Percentiles rank a stretch among this genome's conserved stretches.
These are phyloP conservation scores for Penicillium tannophilum DNA, from an alignment of 495 filamentous ascomycete species.

Conservation along the genomic window DNA sequence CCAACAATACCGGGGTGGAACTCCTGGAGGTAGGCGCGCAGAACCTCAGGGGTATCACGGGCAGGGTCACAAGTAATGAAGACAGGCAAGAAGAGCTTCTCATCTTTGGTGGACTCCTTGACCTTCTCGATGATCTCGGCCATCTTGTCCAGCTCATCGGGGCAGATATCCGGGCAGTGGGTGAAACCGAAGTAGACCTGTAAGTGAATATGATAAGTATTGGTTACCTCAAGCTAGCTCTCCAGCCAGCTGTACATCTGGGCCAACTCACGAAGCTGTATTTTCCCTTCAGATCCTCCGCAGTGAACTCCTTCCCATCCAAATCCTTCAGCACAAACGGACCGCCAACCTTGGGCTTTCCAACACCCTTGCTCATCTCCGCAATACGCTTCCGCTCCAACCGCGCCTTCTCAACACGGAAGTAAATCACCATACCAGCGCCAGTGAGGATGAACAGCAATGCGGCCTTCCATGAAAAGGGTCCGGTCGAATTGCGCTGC, in stretches of 20 bases:
- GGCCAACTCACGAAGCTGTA: constrained; percentile 65
- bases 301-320: constrained; percentile 72
- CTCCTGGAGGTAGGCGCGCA: constrained; percentile 83
- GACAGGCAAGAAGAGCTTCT: constrained; percentile 65
- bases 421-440: constrained; percentile 79
- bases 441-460: constrained; percentile 81
- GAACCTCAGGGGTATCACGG: constrained; percentile 81
- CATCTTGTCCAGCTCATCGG: constrained; percentile 99
- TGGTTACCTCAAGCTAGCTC: neutral
- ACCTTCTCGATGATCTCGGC: constrained; percentile 87
- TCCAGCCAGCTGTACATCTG: neutral
- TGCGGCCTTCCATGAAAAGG: constrained; percentile 90
- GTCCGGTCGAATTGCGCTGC: constrained; percentile 50
- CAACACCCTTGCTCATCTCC: constrained; percentile 89
- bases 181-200: constrained; percentile 98
- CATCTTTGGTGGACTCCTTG: constrained; percentile 47
- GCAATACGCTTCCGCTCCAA: constrained; percentile 84
- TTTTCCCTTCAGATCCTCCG: constrained; percentile 79
- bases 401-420: constrained; percentile 85
- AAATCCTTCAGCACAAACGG: constrained; percentile 81
- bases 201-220: neutral
- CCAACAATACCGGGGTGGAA: constrained; percentile 90
- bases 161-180: constrained; percentile 98
- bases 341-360: constrained; percentile 90
- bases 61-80: constrained; percentile 97